Percentiles rank a stretch among this genome's conserved stretches.
Conservation (phyloP, 2,329 filamentous ascomycete species). For the Nemania sp. region DNA sequence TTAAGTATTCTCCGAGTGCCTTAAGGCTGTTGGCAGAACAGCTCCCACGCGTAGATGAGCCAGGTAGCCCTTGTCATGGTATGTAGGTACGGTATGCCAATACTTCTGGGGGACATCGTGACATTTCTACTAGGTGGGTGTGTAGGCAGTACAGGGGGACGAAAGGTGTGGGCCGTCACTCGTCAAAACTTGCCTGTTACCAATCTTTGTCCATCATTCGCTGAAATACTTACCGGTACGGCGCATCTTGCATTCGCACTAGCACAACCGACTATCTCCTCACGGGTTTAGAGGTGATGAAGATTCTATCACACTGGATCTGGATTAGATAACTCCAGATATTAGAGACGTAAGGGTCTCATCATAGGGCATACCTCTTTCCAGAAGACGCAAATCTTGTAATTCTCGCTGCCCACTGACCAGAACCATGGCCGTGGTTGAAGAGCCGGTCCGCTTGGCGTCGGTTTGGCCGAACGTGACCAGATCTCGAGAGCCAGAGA, state of each 20-base stretch:
- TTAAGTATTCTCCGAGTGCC: not conserved
- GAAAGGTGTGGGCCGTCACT: constrained; percentile 12
- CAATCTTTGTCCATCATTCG: constrained; percentile 6
- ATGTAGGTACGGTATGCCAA: too few species aligned
- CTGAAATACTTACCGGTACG: constrained; percentile 16
- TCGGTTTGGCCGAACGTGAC: constrained; percentile 35
- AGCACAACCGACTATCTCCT: constrained; percentile 7
- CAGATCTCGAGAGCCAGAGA: constrained; percentile 26
- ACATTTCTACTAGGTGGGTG: too few species aligned
- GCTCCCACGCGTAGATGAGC: not conserved
- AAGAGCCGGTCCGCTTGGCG: constrained; percentile 26
- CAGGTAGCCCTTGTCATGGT: not conserved
- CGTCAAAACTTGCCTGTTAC: constrained; percentile 34
- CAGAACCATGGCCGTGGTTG: constrained; percentile 8
- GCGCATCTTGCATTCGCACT: constrained; percentile 13
- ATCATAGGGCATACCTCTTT: constrained; percentile 1
- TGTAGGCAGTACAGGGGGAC: constrained; percentile 5
- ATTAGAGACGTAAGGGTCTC: constrained; percentile 10
- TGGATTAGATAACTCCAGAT: not conserved
- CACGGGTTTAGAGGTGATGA: constrained; percentile 7
- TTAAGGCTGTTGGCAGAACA: not conserved
- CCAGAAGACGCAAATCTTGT: not conserved
- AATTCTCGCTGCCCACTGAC: not conserved
- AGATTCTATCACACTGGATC: not conserved
- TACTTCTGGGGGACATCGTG: too few species aligned